Evolutionary conservation across 257 asterid genomes (phyloP).

Genomic region (Anisodus tanguticus): DNA sequence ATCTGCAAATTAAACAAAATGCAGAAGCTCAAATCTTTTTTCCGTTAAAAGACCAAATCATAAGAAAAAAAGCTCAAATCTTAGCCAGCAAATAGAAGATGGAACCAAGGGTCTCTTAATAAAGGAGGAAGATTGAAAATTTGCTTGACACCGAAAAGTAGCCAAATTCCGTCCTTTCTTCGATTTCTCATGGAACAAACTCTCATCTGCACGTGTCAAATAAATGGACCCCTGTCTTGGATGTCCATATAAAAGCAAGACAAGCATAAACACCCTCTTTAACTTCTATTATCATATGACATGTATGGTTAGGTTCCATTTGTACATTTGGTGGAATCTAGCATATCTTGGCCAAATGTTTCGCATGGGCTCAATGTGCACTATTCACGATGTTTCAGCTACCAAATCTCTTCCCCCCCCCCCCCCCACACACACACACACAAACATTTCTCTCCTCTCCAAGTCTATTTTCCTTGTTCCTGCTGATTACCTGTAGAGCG

Average conservation of each 20-base stretch:
- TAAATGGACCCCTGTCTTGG: neutral
- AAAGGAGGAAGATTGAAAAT: neutral
- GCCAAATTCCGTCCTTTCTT: neutral
- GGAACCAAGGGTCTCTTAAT: neutral
- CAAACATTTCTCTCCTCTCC: neutral
- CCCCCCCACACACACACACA: neutral
- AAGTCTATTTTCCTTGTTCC: neutral
- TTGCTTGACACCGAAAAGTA: neutral
- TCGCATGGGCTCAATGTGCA: neutral
- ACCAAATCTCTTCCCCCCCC: neutral
- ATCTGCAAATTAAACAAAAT: constrained; percentile 56
- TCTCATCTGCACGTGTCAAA: neutral
- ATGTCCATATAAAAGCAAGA: neutral
- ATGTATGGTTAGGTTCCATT: neutral
- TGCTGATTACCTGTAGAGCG: neutral
- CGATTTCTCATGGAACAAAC: neutral
- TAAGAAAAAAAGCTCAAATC: neutral
- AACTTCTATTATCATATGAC: neutral
- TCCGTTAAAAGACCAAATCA: neutral
- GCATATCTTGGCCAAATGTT: neutral
- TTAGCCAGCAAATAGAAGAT: constrained; percentile 6
- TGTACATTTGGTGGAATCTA: neutral
- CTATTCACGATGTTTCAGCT: neutral
- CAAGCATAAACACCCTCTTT: neutral
- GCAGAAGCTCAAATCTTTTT: neutral